A percentile compares a stretch with the other conserved stretches of the same genome.
These are phyloP conservation scores for Apiotrichum akiyoshidainum DNA, from an alignment of 1,284 basidiomycete genomes.

Conservation along the genomic window DNA sequence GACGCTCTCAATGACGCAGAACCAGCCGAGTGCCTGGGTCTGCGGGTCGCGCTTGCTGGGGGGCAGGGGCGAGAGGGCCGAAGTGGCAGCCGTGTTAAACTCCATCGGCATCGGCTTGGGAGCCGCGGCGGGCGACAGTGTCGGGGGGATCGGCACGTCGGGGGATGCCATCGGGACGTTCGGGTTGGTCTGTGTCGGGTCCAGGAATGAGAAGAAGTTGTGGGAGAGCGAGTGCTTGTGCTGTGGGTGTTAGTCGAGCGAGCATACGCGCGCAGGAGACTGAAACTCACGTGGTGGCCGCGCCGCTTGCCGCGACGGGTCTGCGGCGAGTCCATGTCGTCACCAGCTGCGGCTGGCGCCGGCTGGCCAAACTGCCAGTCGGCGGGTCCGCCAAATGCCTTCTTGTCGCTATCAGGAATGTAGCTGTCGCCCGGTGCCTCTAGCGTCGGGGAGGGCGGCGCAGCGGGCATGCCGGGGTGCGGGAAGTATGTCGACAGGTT, in stretches of 20 bases:
- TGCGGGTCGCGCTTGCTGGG: constrained; percentile 41
- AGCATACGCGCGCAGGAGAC: background rate
- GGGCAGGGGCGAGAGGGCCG: constrained; percentile 27
- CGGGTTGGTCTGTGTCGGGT: constrained; percentile 55
- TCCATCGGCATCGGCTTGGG: constrained; percentile 25
- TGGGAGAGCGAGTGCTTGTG: constrained; percentile 92
- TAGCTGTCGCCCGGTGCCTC: constrained; percentile 26
- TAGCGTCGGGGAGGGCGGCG: constrained; percentile 16
- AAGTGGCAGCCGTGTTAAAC: constrained; percentile 22
- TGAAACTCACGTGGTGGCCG: constrained; percentile 65
- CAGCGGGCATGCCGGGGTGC: constrained; percentile 60
- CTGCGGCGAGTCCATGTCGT: constrained; percentile 24
- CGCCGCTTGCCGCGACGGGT: constrained; percentile 56
- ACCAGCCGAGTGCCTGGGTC: constrained; percentile 49
- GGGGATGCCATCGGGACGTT: constrained; percentile 13
- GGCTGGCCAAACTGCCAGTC: constrained; percentile 35
- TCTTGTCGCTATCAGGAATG: constrained; percentile 24
- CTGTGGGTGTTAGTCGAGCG: constrained; percentile 22
- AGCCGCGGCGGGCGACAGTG: constrained; percentile 6
- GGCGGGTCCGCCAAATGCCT: constrained; percentile 30
- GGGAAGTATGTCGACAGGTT: constrained; percentile 91
- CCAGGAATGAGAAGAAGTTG: constrained; percentile 85
- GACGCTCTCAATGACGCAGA: constrained; percentile 53
- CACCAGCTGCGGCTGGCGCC: constrained; percentile 12
- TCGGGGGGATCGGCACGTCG: background rate